Evolutionary conservation across 2,329 filamentous ascomycete species (phyloP).

Genomic region (Neophaeococcomyces aloes): DNA sequence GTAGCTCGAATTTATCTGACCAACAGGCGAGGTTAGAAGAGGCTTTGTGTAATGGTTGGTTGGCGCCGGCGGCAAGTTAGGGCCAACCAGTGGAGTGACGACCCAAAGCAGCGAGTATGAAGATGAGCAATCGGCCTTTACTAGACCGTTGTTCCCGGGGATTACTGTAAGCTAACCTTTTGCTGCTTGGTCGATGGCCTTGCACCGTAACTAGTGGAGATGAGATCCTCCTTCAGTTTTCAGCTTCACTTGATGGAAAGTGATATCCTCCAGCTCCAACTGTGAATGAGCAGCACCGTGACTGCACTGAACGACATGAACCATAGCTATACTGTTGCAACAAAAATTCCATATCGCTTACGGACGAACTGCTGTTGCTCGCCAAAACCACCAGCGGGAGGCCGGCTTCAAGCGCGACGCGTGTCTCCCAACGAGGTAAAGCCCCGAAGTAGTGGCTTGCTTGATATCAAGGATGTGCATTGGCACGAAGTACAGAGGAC

Average conservation of each 20-base stretch:
- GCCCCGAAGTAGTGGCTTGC: no score
- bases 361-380: conserved; percentile 3
- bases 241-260: no score
- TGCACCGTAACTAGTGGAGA: neutral
- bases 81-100: conserved; percentile 2
- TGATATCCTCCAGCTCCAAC: no score
- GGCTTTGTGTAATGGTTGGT: conserved; percentile 10
- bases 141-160: neutral
- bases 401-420: neutral
- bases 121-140: neutral
- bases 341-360: neutral
- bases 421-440: neutral
- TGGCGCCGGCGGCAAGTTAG: conserved; percentile 6
- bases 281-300: neutral
- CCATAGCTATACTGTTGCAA: neutral
- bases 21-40: conserved; percentile 9
- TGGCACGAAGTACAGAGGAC: no score
- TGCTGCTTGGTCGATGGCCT: conserved; percentile 5
- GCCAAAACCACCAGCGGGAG: neutral
- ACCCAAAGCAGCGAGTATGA: neutral
- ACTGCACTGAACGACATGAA: neutral
- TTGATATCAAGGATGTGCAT: no score
- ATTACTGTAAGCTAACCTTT: neutral
- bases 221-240: neutral
- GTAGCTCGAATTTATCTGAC: conserved; percentile 4